A percentile compares a stretch with the other conserved stretches of the same genome.
These are phyloP conservation scores for Inosperma sp. DNA, from an alignment of 768 basidiomycete species.

Conservation along the genomic window DNA sequence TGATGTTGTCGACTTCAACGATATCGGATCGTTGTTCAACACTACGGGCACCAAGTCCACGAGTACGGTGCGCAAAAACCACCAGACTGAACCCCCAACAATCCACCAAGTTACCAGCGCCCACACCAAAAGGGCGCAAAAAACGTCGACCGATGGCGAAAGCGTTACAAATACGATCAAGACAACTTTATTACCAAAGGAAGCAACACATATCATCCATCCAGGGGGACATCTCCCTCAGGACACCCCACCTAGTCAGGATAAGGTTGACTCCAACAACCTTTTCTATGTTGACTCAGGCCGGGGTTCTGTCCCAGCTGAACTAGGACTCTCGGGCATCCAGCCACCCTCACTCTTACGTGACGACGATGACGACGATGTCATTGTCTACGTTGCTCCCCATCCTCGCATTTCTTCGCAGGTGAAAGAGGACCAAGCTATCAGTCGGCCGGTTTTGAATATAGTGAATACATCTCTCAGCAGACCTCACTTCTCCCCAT, in stretches of 20 bases:
- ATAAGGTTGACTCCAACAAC: background rate
- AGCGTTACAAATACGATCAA: background rate
- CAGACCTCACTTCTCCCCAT: too few species aligned
- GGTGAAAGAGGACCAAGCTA: conserved; percentile 4
- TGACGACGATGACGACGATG: conserved; percentile 51
- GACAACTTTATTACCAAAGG: background rate
- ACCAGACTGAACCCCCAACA: conserved; percentile 14
- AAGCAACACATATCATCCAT: too few species aligned
- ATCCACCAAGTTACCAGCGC: conserved; percentile 18
- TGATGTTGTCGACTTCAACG: conserved; percentile 64
- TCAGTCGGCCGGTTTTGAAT: background rate
- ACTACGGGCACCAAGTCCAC: conserved; percentile 13
- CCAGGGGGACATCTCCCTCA: too few species aligned
- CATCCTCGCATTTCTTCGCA: conserved; percentile 45
- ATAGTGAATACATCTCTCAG: background rate
- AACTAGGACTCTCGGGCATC: conserved; percentile 12
- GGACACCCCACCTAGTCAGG: too few species aligned
- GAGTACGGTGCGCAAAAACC: conserved; percentile 11
- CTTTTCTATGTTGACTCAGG: conserved; percentile 42
- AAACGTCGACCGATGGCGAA: background rate
- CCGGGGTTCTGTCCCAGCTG: conserved; percentile 24
- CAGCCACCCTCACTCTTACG: conserved; percentile 18
- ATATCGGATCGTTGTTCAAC: conserved; percentile 48
- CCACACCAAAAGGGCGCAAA: conserved; percentile 11
- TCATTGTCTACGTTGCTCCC: conserved; percentile 75